Conservation (phyloP, 768 basidiomycete genomes). For the Leccinum subtestaceum region DNA sequence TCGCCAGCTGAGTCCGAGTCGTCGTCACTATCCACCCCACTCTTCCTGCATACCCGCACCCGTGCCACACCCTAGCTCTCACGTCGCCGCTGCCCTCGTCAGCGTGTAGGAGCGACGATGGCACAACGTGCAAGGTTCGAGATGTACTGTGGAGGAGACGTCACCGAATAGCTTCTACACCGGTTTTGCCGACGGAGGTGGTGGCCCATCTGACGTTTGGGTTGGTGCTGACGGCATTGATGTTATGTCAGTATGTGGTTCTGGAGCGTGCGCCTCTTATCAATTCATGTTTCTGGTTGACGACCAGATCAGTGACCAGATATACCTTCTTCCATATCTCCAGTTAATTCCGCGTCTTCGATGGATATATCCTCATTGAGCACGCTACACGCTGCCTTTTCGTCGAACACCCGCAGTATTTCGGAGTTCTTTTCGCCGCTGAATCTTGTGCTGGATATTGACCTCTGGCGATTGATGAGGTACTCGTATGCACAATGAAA, state of each 20-base stretch:
- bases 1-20: no score
- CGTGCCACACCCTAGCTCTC: no score
- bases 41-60: no score
- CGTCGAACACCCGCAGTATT: conserved; percentile 33
- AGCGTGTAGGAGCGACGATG: no score
- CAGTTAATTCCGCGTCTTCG: conserved; percentile 30
- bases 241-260: conserved; percentile 36
- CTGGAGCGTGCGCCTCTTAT: conserved; percentile 39
- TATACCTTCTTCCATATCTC: conserved; percentile 36
- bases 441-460: conserved; percentile 46
- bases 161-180: conserved; percentile 28
- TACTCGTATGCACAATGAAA: neutral
- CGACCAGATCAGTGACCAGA: conserved; percentile 31
- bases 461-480: conserved; percentile 47
- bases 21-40: no score
- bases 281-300: conserved; percentile 11
- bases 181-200: conserved; percentile 26
- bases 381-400: conserved; percentile 42
- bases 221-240: conserved; percentile 4
- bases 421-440: conserved; percentile 47
- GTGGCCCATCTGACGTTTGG: conserved; percentile 49
- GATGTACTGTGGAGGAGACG: conserved; percentile 31
- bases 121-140: conserved; percentile 10
- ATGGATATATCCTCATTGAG: conserved; percentile 44
- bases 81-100: no score